These are phyloP conservation scores for Stylosanthes scabra DNA, from an alignment of 331 rosid species.

Conservation along the genomic window DNA sequence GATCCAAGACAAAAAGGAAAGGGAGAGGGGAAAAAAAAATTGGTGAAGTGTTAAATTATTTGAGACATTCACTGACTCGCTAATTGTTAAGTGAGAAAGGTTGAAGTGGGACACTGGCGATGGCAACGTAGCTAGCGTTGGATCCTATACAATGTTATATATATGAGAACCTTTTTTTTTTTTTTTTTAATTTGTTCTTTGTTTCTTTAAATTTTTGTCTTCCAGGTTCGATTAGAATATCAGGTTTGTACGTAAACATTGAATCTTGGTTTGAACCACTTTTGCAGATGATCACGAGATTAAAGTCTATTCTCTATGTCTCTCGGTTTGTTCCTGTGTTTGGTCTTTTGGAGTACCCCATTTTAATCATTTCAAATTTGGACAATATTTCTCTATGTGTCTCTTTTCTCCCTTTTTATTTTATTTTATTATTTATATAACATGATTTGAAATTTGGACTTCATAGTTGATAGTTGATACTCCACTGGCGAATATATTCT, in stretches of 20 bases:
- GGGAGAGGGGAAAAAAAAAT: background rate
- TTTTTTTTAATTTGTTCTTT: background rate
- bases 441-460: constrained; percentile 38
- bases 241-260: constrained; percentile 28
- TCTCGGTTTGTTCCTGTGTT: constrained; percentile 18
- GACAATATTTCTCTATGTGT: constrained; percentile 13
- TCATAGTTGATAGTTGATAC: constrained; percentile 29
- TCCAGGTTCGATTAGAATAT: constrained; percentile 21
- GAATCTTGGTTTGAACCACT: constrained; percentile 43
- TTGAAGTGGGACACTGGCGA: constrained; percentile 35
- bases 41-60: background rate
- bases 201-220: background rate
- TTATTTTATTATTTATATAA: background rate
- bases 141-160: constrained; percentile 29
- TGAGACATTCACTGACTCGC: constrained; percentile 15
- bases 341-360: constrained; percentile 16
- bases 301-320: constrained; percentile 32
- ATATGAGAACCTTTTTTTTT: constrained; percentile 12
- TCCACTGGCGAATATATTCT: constrained; percentile 25
- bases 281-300: constrained; percentile 48
- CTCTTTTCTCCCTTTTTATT: background rate
- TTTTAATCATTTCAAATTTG: constrained; percentile 42
- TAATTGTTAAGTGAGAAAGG: constrained; percentile 7
- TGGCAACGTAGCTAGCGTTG: constrained; percentile 35
- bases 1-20: background rate